Base-by-base conservation (phyloP, 2,329 filamentous ascomycete species). In the Aspergillus phoenicis region DNA sequence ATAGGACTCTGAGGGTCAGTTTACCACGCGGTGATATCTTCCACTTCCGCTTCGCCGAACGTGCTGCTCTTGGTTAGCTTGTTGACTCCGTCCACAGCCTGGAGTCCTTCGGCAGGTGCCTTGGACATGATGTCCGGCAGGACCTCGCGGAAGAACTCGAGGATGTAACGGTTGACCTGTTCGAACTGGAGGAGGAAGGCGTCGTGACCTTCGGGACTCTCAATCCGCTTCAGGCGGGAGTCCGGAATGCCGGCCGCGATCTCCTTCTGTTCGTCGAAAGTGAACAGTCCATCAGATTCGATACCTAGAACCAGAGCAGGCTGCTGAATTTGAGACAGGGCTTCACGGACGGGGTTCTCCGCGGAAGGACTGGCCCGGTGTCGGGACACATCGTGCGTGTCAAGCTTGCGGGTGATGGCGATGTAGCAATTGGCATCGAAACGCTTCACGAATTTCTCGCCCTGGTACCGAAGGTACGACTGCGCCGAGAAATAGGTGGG, bases 341-440 rank as follows among this genome's bases (percentile, higher is more conserved):
- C 94, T 61, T 91, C 87, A 26, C 85, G 84, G 33, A 96, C 87
- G 26, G 84, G 72, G 13, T 77, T 74, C 8, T 68, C 62, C 2
- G 71, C 80, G 36, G 74, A 75, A 10, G 74, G 67, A 20, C 76
- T 70, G 17, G 79, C 81, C 5, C 94, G 89, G 72, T 89, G 86
- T 26, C 93, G 87, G 13, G 93, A 96, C 26, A 99, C 87, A 74
- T 99, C 95, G 77, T 99, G 95, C 0, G 95, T 98, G 75, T 99
- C 95, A 15, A 99, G 86, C 78, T 99, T 99, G 71, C 95, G 90
- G 4, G 95, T 98, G 77, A 99, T 97, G 67, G 95, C 93, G 68
- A 99, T 98, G 80, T 99, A 99, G 80, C 95, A 99, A 77, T 99
- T 99, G 71, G 93, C 91, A 77, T 99, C 95, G 76, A 98, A 99